Evolutionary conservation across 257 asterid species (phyloP).

Genomic region (Oldenlandia corymbosa): DNA sequence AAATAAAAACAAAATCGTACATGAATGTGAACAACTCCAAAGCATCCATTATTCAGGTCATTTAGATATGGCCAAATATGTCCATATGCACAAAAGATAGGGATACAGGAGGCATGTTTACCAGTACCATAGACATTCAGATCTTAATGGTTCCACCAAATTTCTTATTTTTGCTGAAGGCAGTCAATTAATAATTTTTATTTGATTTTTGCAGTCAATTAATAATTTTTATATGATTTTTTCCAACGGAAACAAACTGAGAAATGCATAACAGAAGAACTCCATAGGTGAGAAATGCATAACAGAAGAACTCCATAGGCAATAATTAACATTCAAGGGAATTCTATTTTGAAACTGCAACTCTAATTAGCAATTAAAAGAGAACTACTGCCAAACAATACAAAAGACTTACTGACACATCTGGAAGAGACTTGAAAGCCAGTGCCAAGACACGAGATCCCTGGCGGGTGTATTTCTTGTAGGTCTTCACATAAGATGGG

Average conservation of each 20-base stretch:
- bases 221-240: too few species aligned
- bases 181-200: too few species aligned
- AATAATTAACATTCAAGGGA: not conserved
- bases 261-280: not conserved
- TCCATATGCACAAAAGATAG: not conserved
- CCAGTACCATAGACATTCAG: too few species aligned
- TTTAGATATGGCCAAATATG: not conserved
- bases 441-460: slow-evolving; percentile 97
- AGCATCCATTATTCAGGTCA: too few species aligned
- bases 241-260: not conserved
- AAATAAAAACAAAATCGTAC: not conserved
- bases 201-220: too few species aligned
- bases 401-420: slow-evolving; percentile 71
- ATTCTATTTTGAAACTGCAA: not conserved
- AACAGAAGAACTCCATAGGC: not conserved
- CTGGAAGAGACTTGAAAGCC: slow-evolving; percentile 90
- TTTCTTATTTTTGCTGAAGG: too few species aligned
- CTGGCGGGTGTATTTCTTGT: slow-evolving; percentile 93
- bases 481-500: slow-evolving; percentile 57
- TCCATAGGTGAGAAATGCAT: not conserved
- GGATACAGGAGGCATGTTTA: too few species aligned
- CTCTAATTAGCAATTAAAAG: not conserved
- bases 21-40: too few species aligned
- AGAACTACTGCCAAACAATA: slow-evolving; percentile 4
- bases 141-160: too few species aligned